These are phyloP conservation scores for Nelumbo lutea DNA, from an alignment of 164 flowering plant species.

Conservation along the genomic window DNA sequence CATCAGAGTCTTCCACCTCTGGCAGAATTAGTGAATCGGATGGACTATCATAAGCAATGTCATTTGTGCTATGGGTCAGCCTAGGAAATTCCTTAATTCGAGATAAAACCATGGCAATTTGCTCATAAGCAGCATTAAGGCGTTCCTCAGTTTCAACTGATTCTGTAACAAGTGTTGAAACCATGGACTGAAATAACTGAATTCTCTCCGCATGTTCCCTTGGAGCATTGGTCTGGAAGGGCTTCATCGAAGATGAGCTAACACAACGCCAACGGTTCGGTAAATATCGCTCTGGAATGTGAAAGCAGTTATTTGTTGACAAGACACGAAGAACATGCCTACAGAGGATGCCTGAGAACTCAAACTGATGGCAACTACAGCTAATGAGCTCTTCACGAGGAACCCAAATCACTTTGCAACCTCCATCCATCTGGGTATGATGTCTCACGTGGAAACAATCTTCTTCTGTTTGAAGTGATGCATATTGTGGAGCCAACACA, in stretches of 20 bases:
- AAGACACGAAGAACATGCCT: constrained; percentile 74
- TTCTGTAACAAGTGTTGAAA: constrained; percentile 55
- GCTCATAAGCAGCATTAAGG: constrained; percentile 57
- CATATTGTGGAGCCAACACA: constrained; percentile 71
- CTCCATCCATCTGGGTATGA: constrained; percentile 64
- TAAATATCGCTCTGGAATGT: constrained; percentile 67
- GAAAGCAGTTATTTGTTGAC: constrained; percentile 73
- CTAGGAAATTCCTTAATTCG: constrained; percentile 50
- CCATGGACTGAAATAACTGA: constrained; percentile 57
- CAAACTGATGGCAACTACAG: constrained; percentile 73
- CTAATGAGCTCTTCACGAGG: constrained; percentile 52
- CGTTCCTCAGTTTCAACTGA: constrained; percentile 58
- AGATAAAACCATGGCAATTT: constrained; percentile 41
- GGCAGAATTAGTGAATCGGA: constrained; percentile 53
- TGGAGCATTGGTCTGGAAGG: constrained; percentile 13
- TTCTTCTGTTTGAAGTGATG: constrained; percentile 57
- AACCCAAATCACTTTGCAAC: constrained; percentile 60
- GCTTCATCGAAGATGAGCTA: constrained; percentile 24
- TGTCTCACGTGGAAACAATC: constrained; percentile 62
- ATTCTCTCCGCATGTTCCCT: constrained; percentile 37
- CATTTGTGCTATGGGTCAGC: constrained; percentile 24
- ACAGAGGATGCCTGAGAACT: constrained; percentile 74
- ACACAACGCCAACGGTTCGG: constrained; percentile 61
- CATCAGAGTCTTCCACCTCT: constrained; percentile 65
- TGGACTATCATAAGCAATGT: constrained; percentile 40